Conservation (phyloP, 805 yeast species). For the Kodamaea jinghongensis region DNA sequence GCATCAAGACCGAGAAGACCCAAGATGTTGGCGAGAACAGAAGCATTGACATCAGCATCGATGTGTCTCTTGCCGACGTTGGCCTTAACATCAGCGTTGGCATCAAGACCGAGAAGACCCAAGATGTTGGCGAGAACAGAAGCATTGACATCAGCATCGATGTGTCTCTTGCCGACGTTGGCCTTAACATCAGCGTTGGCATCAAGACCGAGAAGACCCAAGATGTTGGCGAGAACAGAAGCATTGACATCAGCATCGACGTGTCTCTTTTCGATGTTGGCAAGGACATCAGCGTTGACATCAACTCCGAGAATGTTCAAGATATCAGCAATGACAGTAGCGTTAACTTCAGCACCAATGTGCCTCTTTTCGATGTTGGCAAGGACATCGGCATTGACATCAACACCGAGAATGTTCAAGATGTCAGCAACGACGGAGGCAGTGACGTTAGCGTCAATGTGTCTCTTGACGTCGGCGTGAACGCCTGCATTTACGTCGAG, state of each 20-base stretch:
- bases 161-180: constrained; percentile 3
- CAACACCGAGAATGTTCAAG: not conserved
- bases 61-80: constrained; percentile 1
- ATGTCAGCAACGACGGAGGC: not conserved
- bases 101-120: not conserved
- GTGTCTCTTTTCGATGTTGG: constrained; percentile 2
- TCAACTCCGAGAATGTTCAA: constrained; percentile 2
- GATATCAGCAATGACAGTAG: constrained; percentile 2
- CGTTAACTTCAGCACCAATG: not conserved
- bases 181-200: constrained; percentile 1
- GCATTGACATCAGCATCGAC: not conserved
- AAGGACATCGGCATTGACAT: not conserved
- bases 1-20: constrained; percentile 1
- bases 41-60: constrained; percentile 2
- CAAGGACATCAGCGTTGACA: constrained; percentile 2
- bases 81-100: constrained; percentile 2
- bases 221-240: constrained; percentile 1
- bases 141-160: constrained; percentile 1
- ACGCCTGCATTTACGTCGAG: constrained; percentile 1
- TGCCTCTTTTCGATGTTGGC: no score
- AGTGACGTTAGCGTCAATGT: not conserved
- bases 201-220: constrained; percentile 2
- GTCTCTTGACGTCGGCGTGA: constrained; percentile 2
- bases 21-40: not conserved
- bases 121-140: constrained; percentile 1